phyloP scores from a whole-genome alignment of 805 yeast genomes.

The Metschnikowia kofuensis region DNA sequence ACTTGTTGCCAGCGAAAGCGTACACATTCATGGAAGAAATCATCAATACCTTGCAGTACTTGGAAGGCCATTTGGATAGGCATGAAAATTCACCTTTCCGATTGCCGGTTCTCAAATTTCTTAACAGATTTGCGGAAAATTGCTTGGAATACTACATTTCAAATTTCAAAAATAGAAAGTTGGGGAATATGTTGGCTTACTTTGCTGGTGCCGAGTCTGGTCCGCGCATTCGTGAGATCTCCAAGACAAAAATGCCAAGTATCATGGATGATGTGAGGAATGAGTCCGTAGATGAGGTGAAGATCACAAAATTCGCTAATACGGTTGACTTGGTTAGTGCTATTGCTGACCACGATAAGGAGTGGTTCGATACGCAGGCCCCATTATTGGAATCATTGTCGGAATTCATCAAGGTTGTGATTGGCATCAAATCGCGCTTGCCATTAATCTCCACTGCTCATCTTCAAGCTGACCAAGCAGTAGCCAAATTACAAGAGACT shows the following conservation, averaged over 20 bases:
- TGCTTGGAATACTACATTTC: constrained; percentile 67
- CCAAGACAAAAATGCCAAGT: constrained; percentile 49
- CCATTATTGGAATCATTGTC: constrained; percentile 44
- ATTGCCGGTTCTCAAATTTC: constrained; percentile 80
- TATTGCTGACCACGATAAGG: constrained; percentile 45
- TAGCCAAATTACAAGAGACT: constrained; percentile 54
- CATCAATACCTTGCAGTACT: constrained; percentile 65
- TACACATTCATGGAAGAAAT: constrained; percentile 88
- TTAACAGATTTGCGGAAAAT: constrained; percentile 78
- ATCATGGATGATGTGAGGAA: constrained; percentile 47
- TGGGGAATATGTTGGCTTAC: constrained; percentile 65
- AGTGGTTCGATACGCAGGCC: constrained; percentile 58
- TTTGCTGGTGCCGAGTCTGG: constrained; percentile 58
- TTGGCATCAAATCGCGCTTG: constrained; percentile 29
- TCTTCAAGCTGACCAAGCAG: constrained; percentile 69
- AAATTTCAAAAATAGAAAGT: constrained; percentile 60
- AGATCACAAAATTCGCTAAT: constrained; percentile 68
- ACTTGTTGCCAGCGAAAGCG: constrained; percentile 88
- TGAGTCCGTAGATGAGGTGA: constrained; percentile 51
- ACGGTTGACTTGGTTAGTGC: constrained; percentile 63
- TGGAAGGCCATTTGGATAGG: constrained; percentile 82
- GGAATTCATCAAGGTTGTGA: constrained; percentile 42
- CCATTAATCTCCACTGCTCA: constrained; percentile 57
- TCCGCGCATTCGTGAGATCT: constrained; percentile 51
- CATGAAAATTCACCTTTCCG: constrained; percentile 88